Percentiles rank a stretch among this genome's conserved stretches.
Conservation (phyloP, 257 asterid species). For the Fraxinus quadrangulata region DNA sequence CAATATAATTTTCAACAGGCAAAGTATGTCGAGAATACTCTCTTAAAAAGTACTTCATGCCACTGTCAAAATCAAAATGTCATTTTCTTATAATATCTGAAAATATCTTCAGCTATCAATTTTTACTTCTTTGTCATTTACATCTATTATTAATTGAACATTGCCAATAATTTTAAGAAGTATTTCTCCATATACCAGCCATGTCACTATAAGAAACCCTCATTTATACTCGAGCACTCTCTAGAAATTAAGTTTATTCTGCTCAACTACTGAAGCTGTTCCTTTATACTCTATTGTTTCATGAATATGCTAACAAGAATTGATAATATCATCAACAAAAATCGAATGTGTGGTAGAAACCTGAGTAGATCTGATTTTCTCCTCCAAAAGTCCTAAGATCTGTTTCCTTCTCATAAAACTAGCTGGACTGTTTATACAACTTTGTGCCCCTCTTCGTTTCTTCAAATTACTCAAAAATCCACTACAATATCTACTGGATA, state of each 20-base stretch:
- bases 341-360: slow-evolving; percentile 15
- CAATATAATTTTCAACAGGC: not conserved
- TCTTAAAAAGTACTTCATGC: not conserved
- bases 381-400: slow-evolving; percentile 38
- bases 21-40: not conserved
- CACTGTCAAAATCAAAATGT: not conserved
- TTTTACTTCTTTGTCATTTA: not conserved
- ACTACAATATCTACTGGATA: slow-evolving; percentile 35
- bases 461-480: slow-evolving; percentile 27
- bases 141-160: not conserved
- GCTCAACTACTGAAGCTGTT: not conserved
- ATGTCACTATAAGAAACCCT: not conserved
- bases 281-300: not conserved
- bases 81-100: not conserved
- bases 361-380: slow-evolving; percentile 35
- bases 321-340: slow-evolving; percentile 2
- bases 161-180: not conserved
- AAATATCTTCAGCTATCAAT: not conserved
- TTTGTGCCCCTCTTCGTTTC: slow-evolving; percentile 45
- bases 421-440: slow-evolving; percentile 56
- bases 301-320: not conserved
- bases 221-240: not conserved
- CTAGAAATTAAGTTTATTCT: not conserved
- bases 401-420: slow-evolving; percentile 54
- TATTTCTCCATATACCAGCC: not conserved